phyloP scores from a whole-genome alignment of 2,329 filamentous ascomycete species.

The Fusarium verticillioides region DNA sequence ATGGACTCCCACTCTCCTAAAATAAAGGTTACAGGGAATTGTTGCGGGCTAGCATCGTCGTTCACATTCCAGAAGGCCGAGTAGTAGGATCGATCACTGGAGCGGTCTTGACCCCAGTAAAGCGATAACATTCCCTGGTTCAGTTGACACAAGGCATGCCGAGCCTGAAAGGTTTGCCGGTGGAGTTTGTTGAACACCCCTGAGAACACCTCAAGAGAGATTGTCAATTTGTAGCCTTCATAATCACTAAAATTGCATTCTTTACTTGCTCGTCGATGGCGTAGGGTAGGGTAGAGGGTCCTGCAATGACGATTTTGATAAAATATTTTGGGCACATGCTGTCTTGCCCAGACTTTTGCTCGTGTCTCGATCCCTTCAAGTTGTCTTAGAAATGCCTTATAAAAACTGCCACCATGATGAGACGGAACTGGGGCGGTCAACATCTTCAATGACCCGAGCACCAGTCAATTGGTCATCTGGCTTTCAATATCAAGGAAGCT shows the following conservation, averaged over 20 bases:
- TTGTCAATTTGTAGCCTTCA: constrained; percentile 5
- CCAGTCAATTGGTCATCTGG: constrained; percentile 1
- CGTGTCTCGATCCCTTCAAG: constrained; percentile 19
- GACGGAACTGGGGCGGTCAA: not conserved
- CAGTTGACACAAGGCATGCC: constrained; percentile 8
- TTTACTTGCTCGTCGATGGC: not conserved
- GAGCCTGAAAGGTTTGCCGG: constrained; percentile 15
- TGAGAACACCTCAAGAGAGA: constrained; percentile 19
- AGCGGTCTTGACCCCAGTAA: constrained; percentile 20
- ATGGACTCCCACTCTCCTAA: constrained; percentile 23
- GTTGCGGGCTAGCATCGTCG: constrained; percentile 28
- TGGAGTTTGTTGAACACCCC: constrained; percentile 24
- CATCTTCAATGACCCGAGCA: constrained; percentile 1
- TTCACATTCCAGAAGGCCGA: constrained; percentile 42
- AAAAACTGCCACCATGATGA: not conserved
- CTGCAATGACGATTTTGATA: not conserved
- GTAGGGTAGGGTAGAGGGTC: constrained; percentile 13
- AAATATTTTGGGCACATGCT: constrained; percentile 2
- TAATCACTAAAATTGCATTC: constrained; percentile 12
- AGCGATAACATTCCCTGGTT: constrained; percentile 11
- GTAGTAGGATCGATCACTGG: constrained; percentile 31
- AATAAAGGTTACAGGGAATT: constrained; percentile 28
- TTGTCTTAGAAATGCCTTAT: constrained; percentile 6
- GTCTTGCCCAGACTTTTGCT: constrained; percentile 24
- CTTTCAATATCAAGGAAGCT: not conserved